Evolutionary conservation across 2,329 filamentous ascomycete species (phyloP).

Genomic region (Fusarium verticillioides): DNA sequence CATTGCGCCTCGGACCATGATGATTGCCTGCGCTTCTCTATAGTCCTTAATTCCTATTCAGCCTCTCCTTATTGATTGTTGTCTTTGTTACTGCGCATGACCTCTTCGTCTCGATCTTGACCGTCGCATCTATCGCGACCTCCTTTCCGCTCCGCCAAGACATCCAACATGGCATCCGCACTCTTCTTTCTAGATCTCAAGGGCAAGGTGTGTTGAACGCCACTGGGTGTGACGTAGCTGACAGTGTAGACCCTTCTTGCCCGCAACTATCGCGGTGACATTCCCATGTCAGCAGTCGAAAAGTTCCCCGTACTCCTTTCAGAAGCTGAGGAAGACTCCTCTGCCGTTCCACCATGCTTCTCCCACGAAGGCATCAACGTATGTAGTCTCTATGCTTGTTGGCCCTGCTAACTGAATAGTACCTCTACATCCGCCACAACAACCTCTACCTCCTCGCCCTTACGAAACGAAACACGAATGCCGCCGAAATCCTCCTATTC

Average conservation of each 20-base stretch:
- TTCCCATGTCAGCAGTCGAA: constrained; percentile 98
- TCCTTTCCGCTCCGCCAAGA: constrained; percentile 40
- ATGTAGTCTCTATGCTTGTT: constrained; percentile 51
- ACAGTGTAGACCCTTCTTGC: constrained; percentile 88
- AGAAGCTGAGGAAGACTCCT: constrained; percentile 99
- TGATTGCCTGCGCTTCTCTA: constrained; percentile 42
- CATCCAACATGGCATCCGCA: constrained; percentile 81
- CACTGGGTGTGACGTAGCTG: not conserved
- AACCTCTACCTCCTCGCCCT: constrained; percentile 98
- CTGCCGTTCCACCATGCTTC: constrained; percentile 96
- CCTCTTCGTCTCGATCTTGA: constrained; percentile 13
- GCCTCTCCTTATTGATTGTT: constrained; percentile 12
- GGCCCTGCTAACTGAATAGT: constrained; percentile 62
- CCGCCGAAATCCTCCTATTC: constrained; percentile 97
- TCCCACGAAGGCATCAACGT: constrained; percentile 99
- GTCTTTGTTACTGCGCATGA: constrained; percentile 28
- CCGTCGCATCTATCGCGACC: constrained; percentile 43
- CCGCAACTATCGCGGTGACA: constrained; percentile 97
- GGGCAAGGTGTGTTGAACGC: constrained; percentile 80
- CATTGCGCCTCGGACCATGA: constrained; percentile 32
- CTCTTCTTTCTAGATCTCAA: constrained; percentile 99
- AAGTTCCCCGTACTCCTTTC: constrained; percentile 96
- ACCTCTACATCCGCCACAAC: constrained; percentile 99
- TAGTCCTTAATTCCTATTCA: constrained; percentile 30
- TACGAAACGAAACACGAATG: constrained; percentile 99